Base-by-base conservation (phyloP, 106 monocot genomes). In the Dendrobium catenatum region DNA sequence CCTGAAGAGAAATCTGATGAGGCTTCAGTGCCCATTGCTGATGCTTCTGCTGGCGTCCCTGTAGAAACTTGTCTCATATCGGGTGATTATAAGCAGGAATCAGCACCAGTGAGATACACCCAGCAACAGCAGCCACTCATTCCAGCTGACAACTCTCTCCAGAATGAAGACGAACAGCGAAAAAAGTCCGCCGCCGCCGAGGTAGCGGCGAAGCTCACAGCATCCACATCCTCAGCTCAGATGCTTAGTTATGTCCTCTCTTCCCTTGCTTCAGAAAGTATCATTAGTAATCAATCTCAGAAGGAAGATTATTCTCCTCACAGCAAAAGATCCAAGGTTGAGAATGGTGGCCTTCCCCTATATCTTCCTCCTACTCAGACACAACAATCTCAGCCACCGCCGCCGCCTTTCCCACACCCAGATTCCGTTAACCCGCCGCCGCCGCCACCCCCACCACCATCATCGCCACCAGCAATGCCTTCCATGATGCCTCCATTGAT, bases 221-320 rank as follows among this genome's bases (percentile, higher is more conserved):
- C 95, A 2, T 88, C 91, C 7, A 76, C 91, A 46, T 88, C 89
- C 54, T 93, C 95, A 1, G 93, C 89, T 16, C 82, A 91, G 72
- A 87, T 91, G 91, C 88, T 91, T 70, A 88, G 86, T 42, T 87
- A 85, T 64, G 91, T 93, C 15, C 85, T 93, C 43, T 93, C 93
- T 9, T 91, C 93, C 56, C 83, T 96, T 13, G 93, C 89, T 5
- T 86, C 92, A 0, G 91, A 93, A 56, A 86, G 86, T 68, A 77
- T 54, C 73, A 85, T 89, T 42, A 51, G 49, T 27, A 27, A 47
- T 27, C 86, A 83, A 15, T 51, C 79, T 11, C 78, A 24, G 73
- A 83, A 83, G 22, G 86, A 87, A 70, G 88, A 94, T n/a, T 54
- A 80, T 56, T 18, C 83, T 84, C 73, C 82, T 37, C 83, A 84